phyloP scores from a whole-genome alignment of 1,284 basidiomycete genomes.

The Apiotrichum veenhuisii region DNA sequence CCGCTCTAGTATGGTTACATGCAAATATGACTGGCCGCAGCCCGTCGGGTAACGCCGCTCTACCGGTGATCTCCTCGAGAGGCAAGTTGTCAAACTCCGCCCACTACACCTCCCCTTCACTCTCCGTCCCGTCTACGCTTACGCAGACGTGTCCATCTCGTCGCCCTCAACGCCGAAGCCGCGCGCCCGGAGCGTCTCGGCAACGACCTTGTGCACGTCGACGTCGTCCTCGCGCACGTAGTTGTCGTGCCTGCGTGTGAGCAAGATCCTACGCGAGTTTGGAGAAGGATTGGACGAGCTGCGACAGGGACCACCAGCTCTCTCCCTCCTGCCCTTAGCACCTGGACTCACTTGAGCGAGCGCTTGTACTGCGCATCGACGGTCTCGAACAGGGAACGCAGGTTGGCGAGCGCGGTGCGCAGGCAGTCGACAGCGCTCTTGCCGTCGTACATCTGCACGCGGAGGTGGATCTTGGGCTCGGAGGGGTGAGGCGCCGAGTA shows the following conservation, averaged over 20 bases:
- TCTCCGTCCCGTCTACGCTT: background rate
- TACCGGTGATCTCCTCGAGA: no score
- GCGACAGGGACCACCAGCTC: no score
- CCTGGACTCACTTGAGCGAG: constrained; percentile 55
- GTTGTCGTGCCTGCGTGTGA: constrained; percentile 34
- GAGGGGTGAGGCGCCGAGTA: constrained; percentile 96
- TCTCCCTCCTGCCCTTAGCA: no score
- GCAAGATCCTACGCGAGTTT: background rate
- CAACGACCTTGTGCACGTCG: constrained; percentile 44
- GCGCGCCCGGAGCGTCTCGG: constrained; percentile 33
- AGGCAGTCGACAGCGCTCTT: constrained; percentile 75
- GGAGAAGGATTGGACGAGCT: no score
- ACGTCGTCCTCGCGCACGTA: constrained; percentile 44
- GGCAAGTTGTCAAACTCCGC: no score
- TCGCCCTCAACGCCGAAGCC: constrained; percentile 30
- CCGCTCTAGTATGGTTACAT: constrained; percentile 6
- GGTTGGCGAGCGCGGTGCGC: constrained; percentile 65
- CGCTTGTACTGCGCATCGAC: constrained; percentile 63
- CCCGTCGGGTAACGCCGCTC: no score
- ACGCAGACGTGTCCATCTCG: constrained; percentile 21
- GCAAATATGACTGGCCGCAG: background rate
- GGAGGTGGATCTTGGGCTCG: constrained; percentile 89
- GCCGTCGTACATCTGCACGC: constrained; percentile 95
- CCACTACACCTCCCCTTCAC: background rate
- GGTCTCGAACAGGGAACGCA: constrained; percentile 68